Base-by-base conservation (phyloP, 1,139 yeast genomes). In the Hemisphaericaspora subhashii region DNA sequence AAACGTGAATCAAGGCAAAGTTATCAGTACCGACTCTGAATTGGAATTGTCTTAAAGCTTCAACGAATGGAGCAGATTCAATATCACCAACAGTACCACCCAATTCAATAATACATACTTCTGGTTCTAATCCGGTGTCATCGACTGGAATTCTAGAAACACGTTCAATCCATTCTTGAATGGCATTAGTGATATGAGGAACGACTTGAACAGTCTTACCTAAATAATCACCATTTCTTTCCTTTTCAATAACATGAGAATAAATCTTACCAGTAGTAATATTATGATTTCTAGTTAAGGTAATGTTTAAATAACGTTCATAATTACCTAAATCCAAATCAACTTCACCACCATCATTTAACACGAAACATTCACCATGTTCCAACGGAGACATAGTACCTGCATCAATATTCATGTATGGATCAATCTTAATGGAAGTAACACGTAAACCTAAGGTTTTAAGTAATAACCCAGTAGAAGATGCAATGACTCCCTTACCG, bases 61-160 rank as follows among this genome's bases (percentile, higher is more conserved):
- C 99, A 41, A 92, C 98, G 54, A 92, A 92, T 23, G 99, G 98
- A 38, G 98, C 98, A 60, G 95, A 83, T 72, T 92, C 99, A 58
- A 92, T 92, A 62, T 92, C 99, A 61, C 99, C 99, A 45, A 94
- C 98, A 28, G 99, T 92, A 62, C 99, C 99, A 61, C 99, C 99
- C 48, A 92, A 78, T 72, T 92, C 99, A 53, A 92, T 81, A 58
- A 92, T 89, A 76, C 98, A 92, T 40, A 92, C 84, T 55, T 92
- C 98, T 25, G 92, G 92, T 57, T 83, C 87, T 60, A 83, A 76
- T 35, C 95, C 95, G 35, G 92, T 77, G 47, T 86, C 85, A 63
- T 94, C 98, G 43, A 92, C 98, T 17, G 98, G 97, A 45, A 90
- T 77, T 52, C 74, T 79, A 39, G 98, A 80, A 37, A 94, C 98